Base-by-base conservation (phyloP, 371 early-diverging fungal genomes). In the Dipsacomyces acuminosporus region DNA sequence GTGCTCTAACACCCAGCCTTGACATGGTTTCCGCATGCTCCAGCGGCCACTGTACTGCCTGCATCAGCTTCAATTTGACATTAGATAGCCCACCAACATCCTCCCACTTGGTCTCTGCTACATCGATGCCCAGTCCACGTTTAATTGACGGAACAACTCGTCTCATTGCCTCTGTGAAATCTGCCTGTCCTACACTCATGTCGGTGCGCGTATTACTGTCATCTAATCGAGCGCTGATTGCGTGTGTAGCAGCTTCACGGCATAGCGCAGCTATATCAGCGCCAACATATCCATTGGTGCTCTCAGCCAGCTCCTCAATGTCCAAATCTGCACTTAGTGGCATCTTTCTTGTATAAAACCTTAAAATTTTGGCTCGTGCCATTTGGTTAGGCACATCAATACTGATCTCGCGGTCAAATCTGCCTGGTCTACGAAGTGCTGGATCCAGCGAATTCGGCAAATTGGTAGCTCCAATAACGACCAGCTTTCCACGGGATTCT, bases 401-500 rank as follows among this genome's bases (percentile, higher is more conserved):
- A 1, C 78, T 72, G 20, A 99, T 79, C 73, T 97, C 96, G 8
- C 96, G 86, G 72, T 99, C 99, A 54, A 99, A 94, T 62, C 94
- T 78, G 19, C 99, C 99, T 19, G 98, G 99, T 45, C 99, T 76
- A 26, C 99, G 71, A 24, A 99, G 74, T 3, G 99, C 99, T 2
- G 97, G 86, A 75, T 99, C 99, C 30, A 99, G 82, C 1, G 93
- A 82, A 61, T 99, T 96, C 0, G 99, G 99, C 36, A 97, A 79
- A 76, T 99, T 99, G 0, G 99, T 99, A 0, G 99, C 99, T 3
- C 89, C 99, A 45, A 99, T 79, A 1, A 99, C 86, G 17, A 97
- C 82, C 1, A 97, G 64, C 21, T 78, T 60, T 0, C 83, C 84
- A 17, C 89, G 71, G 6, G 80, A 76, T 22, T 75, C 59, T 3